phyloP scores from a whole-genome alignment of 2,329 filamentous ascomycete genomes.

The Elsinoe ampelina region DNA sequence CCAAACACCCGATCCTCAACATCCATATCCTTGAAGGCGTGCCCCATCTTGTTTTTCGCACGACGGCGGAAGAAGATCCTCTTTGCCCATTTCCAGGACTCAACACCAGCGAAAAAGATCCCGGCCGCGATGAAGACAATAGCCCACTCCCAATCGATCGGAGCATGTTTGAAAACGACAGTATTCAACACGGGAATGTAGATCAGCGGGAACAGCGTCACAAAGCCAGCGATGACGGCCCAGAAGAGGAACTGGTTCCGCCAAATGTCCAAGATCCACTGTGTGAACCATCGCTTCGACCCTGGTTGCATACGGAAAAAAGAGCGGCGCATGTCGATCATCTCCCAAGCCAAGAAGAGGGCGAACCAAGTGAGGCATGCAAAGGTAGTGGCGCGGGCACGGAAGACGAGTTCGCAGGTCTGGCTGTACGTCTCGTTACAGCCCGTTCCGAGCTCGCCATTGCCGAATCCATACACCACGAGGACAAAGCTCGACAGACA shows the following conservation, averaged over 20 bases:
- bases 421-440: slow-evolving; percentile 52
- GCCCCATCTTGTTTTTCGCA: slow-evolving; percentile 4
- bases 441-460: slow-evolving; percentile 36
- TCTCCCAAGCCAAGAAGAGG: slow-evolving; percentile 70
- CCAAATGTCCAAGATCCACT: slow-evolving; percentile 61
- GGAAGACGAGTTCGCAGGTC: slow-evolving; percentile 55
- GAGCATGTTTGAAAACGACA: slow-evolving; percentile 55
- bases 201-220: slow-evolving; percentile 38
- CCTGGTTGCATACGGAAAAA: slow-evolving; percentile 67
- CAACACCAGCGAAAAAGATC: slow-evolving; percentile 55
- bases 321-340: slow-evolving; percentile 60
- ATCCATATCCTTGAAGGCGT: slow-evolving; percentile 16
- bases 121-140: slow-evolving; percentile 53
- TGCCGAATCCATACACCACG: slow-evolving; percentile 53
- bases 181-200: slow-evolving; percentile 62
- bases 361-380: slow-evolving; percentile 68
- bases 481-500: slow-evolving; percentile 53
- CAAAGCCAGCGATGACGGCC: slow-evolving; percentile 35
- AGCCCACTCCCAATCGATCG: slow-evolving; percentile 61
- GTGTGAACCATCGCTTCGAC: slow-evolving; percentile 52
- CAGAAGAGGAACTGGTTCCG: slow-evolving; percentile 56
- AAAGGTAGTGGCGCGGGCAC: slow-evolving; percentile 65
- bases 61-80: slow-evolving; percentile 41
- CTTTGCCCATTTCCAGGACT: slow-evolving; percentile 60
- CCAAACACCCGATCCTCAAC: slow-evolving; percentile 13